Evolutionary conservation across 2,329 filamentous ascomycete genomes (phyloP), one percentile per base, ranked within the genome.

Genomic region (Juglanconis juglandina): DNA sequence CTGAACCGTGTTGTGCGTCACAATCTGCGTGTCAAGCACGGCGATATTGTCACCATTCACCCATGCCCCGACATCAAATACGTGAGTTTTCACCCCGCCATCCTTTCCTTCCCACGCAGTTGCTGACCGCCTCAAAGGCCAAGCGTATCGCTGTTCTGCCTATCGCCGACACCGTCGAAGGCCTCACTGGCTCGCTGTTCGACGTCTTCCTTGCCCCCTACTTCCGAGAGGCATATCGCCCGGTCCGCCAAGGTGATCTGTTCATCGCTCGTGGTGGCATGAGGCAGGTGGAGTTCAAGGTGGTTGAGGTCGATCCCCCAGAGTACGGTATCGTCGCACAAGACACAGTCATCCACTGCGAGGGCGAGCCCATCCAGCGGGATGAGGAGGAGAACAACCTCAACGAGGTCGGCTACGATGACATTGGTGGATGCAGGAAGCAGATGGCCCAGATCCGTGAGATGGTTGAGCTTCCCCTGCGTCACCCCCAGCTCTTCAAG

Each of bases 51-150:
- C 78, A 97, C 93, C 63, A 92, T 99, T 66, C 92, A 98, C 79
- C 87, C 96, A 58, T 99, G 95, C 81, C 94, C 95, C 17, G 95
- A 99, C 77, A 99, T 99, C 83, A 99, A 99, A 96, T 99, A 99
- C 77, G 93, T 96, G 78, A 76, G 92, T 86, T 59, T 48, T n/a
- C 5, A 30, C 14, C 24, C 50, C 14, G 32, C 41, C n/a, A 14
- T 14, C 9, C 33, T 17, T n/a, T 6, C 39, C 30, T 35, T 13
- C 17, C 6, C 9, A 3, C 49, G 5, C 44, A 47, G n/a, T 44
- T 67, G 68, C 67, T 66, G 63, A 69, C 68, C 57, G 55, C 49
- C 59, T 30, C 60, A 56, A 65, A 96, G 93, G 95, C 96, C 78
- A 99, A 99, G 86, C 92, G 95, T 72, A 97, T 99, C 74, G 95